Base-by-base conservation (phyloP, 208 protist genomes). In the Leptomonas pyrrhocoris region DNA sequence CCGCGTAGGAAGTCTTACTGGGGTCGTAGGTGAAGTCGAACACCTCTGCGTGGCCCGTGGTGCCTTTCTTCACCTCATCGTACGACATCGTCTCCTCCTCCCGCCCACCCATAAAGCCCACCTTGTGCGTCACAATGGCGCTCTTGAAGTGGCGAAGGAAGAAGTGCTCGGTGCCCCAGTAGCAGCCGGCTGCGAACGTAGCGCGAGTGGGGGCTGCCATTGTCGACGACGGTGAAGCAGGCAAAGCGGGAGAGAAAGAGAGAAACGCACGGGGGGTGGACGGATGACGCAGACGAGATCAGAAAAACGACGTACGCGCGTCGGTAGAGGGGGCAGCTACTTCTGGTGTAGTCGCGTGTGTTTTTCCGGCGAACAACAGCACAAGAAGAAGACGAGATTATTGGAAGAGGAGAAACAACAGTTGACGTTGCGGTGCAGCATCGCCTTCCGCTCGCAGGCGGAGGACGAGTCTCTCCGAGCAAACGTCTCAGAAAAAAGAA, bases 31-130 rank as follows among this genome's bases (percentile, higher is more conserved):
- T 88, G 60, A 97, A 75, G 63, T 97, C 81, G 1, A 99, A 84
- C 15, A 97, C 97, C 81, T 99, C 97, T 2, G 96, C 96, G 77
- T 99, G 97, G 36, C 95, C 95, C 11, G 96, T 98, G 43, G 57
- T 67, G 60, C 96, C 97, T 25, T 79, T 89, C 80, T 97, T 98
- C 8, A 98, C 98, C 50, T 96, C 73, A 18, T 86, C 49, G 78
- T 98, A 98, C 0, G 89, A 95, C 21, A 88, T 4, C 0, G 21
- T 7, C 11, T 51, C 45, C 8, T 18, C 40, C 34, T 84, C 85
- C 2, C 62, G 42, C 23, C 96, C 97, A 13, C 90, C 93, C 80
- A 94, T 96, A 72, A 96, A 99, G 6, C 97, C 95, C 2, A 97
- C 92, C 36, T 86, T 42, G 58, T 94, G 83, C 0, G 79, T 67